These are phyloP conservation scores for Arabis alpina DNA, from an alignment of 345 rosid species.

Conservation along the genomic window DNA sequence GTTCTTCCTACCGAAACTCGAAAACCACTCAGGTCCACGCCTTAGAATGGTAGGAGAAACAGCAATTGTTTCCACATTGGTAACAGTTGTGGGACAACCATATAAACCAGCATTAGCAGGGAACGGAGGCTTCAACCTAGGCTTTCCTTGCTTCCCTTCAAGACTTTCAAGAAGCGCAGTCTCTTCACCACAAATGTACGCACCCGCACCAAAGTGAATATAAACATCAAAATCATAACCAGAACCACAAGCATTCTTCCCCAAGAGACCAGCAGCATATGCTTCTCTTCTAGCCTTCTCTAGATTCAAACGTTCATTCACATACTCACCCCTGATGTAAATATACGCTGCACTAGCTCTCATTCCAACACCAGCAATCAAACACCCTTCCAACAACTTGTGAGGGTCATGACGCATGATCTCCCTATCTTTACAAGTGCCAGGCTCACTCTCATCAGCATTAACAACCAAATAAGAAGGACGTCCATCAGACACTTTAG, in stretches of 20 bases:
- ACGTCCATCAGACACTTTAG: conserved; percentile 95
- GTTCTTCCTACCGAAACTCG: conserved; percentile 97
- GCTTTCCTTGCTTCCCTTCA: conserved; percentile 97
- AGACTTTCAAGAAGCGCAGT: conserved; percentile 97
- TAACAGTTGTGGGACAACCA: conserved; percentile 97
- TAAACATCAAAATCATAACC: conserved; percentile 98
- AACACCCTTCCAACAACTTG: conserved; percentile 93
- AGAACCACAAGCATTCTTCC: conserved; percentile 97
- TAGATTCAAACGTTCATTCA: conserved; percentile 79
- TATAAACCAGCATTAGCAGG: conserved; percentile 97
- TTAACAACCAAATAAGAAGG: conserved; percentile 98
- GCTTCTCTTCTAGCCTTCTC: conserved; percentile 93
- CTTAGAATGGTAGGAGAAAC: conserved; percentile 96
- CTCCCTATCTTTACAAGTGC: conserved; percentile 98
- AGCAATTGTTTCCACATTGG: conserved; percentile 95
- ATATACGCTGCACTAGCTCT: conserved; percentile 96
- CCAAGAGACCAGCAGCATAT: conserved; percentile 86
- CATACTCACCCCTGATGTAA: conserved; percentile 96
- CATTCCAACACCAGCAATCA: conserved; percentile 99
- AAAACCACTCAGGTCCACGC: conserved; percentile 99
- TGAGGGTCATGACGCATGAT: conserved; percentile 99
- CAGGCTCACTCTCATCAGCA: conserved; percentile 99
- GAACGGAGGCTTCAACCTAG: conserved; percentile 99
- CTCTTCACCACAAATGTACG: conserved; percentile 98
- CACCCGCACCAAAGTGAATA: conserved; percentile 97